A percentile compares a stretch with the other conserved stretches of the same genome.
Conservation (phyloP, 441 rosid genomes). For the Cnidoscolus chayamansa region DNA sequence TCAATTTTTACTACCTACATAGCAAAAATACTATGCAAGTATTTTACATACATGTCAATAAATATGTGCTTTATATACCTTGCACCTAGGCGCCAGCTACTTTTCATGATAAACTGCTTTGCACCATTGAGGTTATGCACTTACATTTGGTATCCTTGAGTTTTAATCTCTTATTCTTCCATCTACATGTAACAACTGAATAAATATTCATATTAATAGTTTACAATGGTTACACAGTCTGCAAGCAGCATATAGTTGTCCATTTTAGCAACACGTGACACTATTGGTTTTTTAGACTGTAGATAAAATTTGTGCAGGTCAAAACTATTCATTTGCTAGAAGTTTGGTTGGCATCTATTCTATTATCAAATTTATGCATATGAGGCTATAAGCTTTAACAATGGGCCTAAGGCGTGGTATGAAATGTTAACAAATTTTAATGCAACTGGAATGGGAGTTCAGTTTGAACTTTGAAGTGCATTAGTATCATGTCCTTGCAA, state of each 20-base stretch:
- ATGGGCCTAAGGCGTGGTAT: background rate
- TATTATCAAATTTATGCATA: background rate
- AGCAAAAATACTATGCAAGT: background rate
- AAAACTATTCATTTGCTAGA: slow-evolving; percentile 5
- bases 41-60: background rate
- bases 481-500: background rate
- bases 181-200: background rate
- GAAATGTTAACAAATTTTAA: background rate
- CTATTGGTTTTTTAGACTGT: background rate
- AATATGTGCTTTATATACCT: background rate
- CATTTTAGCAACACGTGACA: background rate
- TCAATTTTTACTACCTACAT: background rate
- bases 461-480: background rate
- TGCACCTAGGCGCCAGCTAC: too few relatives aligned
- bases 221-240: background rate
- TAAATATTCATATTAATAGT: background rate
- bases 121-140: background rate
- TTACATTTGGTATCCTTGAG: background rate
- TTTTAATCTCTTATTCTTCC: background rate
- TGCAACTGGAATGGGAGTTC: background rate
- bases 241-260: background rate
- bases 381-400: background rate
- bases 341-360: background rate
- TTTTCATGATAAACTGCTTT: background rate
- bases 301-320: background rate